Evolutionary conservation across 768 basidiomycete genomes (phyloP).

Genomic region (Pilatotrama ljubarskyi): DNA sequence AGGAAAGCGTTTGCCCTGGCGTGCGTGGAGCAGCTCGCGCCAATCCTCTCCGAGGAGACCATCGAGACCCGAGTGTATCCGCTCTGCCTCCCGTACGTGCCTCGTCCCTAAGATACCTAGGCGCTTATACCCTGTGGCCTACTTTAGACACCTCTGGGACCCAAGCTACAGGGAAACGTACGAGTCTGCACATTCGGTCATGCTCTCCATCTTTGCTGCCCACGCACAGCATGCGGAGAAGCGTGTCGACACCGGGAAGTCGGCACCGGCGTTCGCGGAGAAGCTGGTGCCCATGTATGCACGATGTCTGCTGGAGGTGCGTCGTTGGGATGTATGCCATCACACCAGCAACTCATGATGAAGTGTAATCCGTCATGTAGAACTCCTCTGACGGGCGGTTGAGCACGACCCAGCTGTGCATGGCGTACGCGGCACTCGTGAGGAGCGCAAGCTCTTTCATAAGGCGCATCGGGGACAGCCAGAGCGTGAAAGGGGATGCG

Average conservation of each 20-base stretch:
- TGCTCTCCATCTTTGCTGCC: slow-evolving; percentile 71
- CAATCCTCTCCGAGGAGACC: slow-evolving; percentile 51
- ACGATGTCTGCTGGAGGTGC: slow-evolving; percentile 69
- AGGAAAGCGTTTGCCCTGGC: slow-evolving; percentile 66
- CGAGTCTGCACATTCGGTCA: slow-evolving; percentile 84
- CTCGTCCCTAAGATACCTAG: not conserved
- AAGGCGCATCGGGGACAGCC: slow-evolving; percentile 11
- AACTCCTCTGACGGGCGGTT: slow-evolving; percentile 65
- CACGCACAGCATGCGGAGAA: slow-evolving; percentile 43
- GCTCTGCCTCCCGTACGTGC: slow-evolving; percentile 63
- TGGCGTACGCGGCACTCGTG: slow-evolving; percentile 76
- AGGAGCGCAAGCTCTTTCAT: slow-evolving; percentile 53
- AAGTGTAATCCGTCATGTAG: slow-evolving; percentile 33
- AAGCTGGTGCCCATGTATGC: slow-evolving; percentile 76
- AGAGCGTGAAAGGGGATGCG: slow-evolving; percentile 30
- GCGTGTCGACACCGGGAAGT: not conserved
- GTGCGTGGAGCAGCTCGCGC: slow-evolving; percentile 76
- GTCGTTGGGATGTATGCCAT: not conserved
- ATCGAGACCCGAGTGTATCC: slow-evolving; percentile 59
- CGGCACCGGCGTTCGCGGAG: slow-evolving; percentile 41
- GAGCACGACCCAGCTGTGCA: slow-evolving; percentile 62
- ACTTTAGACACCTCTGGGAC: slow-evolving; percentile 57
- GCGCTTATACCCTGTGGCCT: not conserved
- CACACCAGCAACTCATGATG: too few relatives aligned
- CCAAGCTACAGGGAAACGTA: slow-evolving; percentile 69